Percentiles rank a stretch among this genome's conserved stretches.
These are phyloP conservation scores for Dactylellina leptospora DNA, from an alignment of 2,329 filamentous ascomycete species.

Conservation along the genomic window DNA sequence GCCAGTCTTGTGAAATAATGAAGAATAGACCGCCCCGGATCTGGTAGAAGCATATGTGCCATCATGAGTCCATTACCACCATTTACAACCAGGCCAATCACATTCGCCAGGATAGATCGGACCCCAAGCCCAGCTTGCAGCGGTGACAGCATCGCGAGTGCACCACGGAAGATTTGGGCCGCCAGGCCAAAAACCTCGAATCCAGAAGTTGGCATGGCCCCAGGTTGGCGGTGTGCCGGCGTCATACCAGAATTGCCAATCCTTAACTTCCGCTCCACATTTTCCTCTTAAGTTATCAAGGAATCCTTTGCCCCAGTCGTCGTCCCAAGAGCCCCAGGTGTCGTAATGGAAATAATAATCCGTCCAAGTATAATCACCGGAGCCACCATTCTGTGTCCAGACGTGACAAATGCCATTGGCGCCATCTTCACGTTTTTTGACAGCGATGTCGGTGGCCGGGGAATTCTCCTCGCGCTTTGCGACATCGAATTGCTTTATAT, in stretches of 20 bases:
- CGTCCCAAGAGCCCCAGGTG: constrained; percentile 17
- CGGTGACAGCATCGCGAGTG: constrained; percentile 15
- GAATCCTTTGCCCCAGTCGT: constrained; percentile 20
- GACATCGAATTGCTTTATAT: neutral
- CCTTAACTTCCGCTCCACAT: neutral
- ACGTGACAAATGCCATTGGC: neutral
- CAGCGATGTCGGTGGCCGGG: neutral
- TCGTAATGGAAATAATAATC: constrained; percentile 25
- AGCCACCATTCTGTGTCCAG: neutral
- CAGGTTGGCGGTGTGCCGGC: constrained; percentile 10
- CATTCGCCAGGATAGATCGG: constrained; percentile 12
- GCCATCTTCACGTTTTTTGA: neutral
- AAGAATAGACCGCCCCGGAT: too few species aligned
- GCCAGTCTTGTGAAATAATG: too few species aligned
- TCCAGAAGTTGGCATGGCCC: constrained; percentile 12
- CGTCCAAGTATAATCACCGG: neutral
- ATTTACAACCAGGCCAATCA: constrained; percentile 7
- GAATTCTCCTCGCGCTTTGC: neutral
- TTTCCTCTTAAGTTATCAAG: constrained; percentile 12
- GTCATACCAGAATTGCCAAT: constrained; percentile 14
- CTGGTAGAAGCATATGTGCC: neutral
- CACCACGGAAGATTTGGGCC: constrained; percentile 14
- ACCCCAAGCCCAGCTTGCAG: constrained; percentile 6
- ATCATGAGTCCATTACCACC: constrained; percentile 2
- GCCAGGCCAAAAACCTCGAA: neutral